These are phyloP conservation scores for Colletotrichum limetticola DNA, from an alignment of 2,329 filamentous ascomycete genomes.

Conservation along the genomic window DNA sequence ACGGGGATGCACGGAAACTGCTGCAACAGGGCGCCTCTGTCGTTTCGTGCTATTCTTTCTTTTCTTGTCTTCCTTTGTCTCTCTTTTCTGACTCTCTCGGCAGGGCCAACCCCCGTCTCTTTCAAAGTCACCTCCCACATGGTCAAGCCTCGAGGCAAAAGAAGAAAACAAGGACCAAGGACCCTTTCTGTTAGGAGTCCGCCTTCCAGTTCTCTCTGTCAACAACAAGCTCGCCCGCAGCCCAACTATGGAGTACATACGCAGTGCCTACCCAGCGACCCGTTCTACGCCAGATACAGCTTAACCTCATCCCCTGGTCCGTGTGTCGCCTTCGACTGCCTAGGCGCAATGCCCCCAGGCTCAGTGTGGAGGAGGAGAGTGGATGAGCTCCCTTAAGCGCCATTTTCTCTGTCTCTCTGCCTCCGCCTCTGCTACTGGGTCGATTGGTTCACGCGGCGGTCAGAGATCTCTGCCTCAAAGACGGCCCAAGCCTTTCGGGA, in stretches of 20 bases:
- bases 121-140: background rate
- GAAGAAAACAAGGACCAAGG: background rate
- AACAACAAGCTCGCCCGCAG: background rate
- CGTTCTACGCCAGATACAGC: constrained; percentile 19
- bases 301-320: constrained; percentile 17
- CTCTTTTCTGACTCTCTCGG: background rate
- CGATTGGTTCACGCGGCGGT: background rate
- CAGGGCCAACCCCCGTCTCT: background rate
- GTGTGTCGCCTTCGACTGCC: constrained; percentile 6
- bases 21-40: constrained; percentile 23
- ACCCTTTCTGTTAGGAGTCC: background rate
- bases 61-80: constrained; percentile 12
- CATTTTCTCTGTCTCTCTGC: background rate
- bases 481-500: constrained; percentile 13
- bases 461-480: constrained; percentile 8
- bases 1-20: background rate
- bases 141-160: background rate
- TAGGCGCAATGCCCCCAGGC: background rate
- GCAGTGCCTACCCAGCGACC: background rate
- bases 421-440: constrained; percentile 5
- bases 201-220: background rate
- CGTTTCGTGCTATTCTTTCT: constrained; percentile 11
- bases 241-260: background rate
- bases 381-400: background rate
- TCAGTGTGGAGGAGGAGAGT: constrained; percentile 13